Conservation (phyloP, 2,329 filamentous ascomycete genomes). For the Emergomyces orientalis region DNA sequence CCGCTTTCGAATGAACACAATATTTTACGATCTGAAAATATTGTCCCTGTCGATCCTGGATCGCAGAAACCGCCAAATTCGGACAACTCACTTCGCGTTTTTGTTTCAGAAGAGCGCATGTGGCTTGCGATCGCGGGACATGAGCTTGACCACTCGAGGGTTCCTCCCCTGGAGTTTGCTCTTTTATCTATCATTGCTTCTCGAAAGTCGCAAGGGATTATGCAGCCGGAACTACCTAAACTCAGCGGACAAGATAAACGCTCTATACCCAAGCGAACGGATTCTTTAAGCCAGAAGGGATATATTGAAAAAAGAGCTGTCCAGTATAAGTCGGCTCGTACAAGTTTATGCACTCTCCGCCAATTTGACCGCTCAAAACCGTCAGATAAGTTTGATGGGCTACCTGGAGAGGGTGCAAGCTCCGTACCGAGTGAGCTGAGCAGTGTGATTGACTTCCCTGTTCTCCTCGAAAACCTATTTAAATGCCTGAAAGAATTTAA, state of each 20-base stretch:
- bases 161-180: conserved; percentile 47
- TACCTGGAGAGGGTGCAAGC: conserved; percentile 13
- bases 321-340: conserved; percentile 41
- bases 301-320: conserved; percentile 52
- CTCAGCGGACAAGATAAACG: conserved; percentile 55
- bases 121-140: conserved; percentile 55
- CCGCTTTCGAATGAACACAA: background rate
- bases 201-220: conserved; percentile 45
- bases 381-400: conserved; percentile 9
- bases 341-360: conserved; percentile 48
- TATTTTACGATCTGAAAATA: background rate
- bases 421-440: conserved; percentile 15
- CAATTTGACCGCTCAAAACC: conserved; percentile 32
- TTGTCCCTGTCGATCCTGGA: background rate
- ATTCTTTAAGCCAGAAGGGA: conserved; percentile 47
- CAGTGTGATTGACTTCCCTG: conserved; percentile 40
- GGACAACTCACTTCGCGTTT: conserved; percentile 31
- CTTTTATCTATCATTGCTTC: conserved; percentile 51
- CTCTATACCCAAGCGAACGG: conserved; percentile 53
- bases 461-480: conserved; percentile 42
- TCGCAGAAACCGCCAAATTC: background rate
- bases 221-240: conserved; percentile 47
- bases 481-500: conserved; percentile 40
- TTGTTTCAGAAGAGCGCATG: conserved; percentile 46
- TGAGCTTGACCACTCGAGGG: conserved; percentile 45